Percentiles rank a stretch among this genome's conserved stretches.
Conservation (phyloP, 805 yeast genomes). For the Candida anglica region DNA sequence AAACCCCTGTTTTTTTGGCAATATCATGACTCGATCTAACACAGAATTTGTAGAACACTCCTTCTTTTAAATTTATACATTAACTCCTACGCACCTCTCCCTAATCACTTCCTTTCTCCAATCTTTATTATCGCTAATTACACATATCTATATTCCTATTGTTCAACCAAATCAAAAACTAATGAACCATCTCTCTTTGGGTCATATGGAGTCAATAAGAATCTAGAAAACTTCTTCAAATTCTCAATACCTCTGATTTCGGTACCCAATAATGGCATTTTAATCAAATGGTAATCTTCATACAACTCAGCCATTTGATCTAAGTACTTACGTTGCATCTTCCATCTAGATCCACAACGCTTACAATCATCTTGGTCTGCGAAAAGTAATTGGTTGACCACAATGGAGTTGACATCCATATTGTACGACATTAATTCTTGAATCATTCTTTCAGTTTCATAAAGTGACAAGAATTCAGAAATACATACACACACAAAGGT, state of each 20-base stretch:
- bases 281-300: constrained; percentile 94
- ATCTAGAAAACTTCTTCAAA: constrained; percentile 77
- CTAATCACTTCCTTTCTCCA: too few relatives aligned
- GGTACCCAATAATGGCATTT: constrained; percentile 90
- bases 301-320: constrained; percentile 94
- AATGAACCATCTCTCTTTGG: constrained; percentile 55
- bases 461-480: constrained; percentile 90
- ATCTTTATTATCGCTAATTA: too few relatives aligned
- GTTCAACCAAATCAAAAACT: constrained; percentile 53
- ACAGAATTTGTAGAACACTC: too few relatives aligned
- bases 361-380: constrained; percentile 79
- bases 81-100: too few relatives aligned
- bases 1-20: too few relatives aligned
- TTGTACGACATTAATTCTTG: constrained; percentile 93
- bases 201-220: constrained; percentile 72
- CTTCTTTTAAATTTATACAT: too few relatives aligned
- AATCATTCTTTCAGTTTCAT: constrained; percentile 96
- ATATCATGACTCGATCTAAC: too few relatives aligned
- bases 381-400: constrained; percentile 88
- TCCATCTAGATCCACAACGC: constrained; percentile 89
- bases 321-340: constrained; percentile 92
- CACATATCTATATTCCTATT: too few relatives aligned
- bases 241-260: constrained; percentile 93
- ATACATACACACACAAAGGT: constrained; percentile 96
- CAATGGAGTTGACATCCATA: constrained; percentile 95